Evolutionary conservation across 2,329 filamentous ascomycete genomes (phyloP).

Genomic region (Calonectria naviculata): DNA sequence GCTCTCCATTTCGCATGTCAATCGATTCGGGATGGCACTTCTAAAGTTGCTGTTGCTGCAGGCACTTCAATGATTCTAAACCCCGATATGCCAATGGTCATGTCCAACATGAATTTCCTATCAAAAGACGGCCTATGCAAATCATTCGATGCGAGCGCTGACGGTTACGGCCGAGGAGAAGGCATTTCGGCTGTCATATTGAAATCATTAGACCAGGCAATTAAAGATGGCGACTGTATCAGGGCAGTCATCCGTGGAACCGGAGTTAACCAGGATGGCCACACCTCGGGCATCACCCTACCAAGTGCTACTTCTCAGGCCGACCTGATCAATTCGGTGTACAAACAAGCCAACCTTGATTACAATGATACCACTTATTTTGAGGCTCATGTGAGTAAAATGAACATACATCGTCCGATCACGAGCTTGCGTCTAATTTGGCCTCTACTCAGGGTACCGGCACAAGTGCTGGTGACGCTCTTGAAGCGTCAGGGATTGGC

Average conservation of each 20-base stretch:
- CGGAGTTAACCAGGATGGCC: neutral
- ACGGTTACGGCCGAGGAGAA: neutral
- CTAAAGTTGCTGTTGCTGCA: neutral
- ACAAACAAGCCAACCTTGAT: slow-evolving; percentile 44
- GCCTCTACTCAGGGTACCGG: neutral
- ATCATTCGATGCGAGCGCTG: neutral
- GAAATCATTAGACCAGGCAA: neutral
- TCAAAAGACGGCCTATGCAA: neutral
- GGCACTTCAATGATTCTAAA: neutral
- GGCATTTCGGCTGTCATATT: neutral
- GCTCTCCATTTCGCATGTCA: slow-evolving; percentile 55
- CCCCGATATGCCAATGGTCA: neutral
- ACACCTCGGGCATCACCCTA: slow-evolving; percentile 51
- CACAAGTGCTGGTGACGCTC: neutral
- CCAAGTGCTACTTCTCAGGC: slow-evolving; percentile 58
- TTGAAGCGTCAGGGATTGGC: neutral
- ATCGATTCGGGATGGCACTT: neutral
- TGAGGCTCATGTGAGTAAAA: neutral
- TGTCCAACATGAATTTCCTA: neutral
- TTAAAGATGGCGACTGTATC: slow-evolving; percentile 32
- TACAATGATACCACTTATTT: slow-evolving; percentile 33
- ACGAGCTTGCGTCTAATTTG: too few species aligned
- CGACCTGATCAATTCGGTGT: slow-evolving; percentile 6
- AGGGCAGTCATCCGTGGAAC: neutral
- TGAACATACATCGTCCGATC: too few species aligned